Percentiles rank a stretch among this genome's conserved stretches.
Evolutionary conservation across 2,329 filamentous ascomycete genomes (phyloP).

Genomic region (Fusarium vanettenii): DNA sequence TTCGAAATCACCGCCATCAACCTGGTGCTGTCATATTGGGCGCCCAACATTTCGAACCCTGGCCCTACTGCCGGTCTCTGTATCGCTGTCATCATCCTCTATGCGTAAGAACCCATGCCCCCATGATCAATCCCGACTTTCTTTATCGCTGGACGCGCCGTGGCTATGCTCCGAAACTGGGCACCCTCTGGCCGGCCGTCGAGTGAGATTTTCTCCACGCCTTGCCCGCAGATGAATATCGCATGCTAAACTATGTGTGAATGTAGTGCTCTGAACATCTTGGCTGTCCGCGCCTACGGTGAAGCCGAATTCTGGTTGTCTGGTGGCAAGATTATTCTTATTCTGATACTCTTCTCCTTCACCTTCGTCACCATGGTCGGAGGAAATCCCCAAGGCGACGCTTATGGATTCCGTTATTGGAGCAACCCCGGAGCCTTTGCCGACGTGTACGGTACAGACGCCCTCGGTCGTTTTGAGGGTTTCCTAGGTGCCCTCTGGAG

Average conservation of each 20-base stretch:
- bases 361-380: conserved; percentile 86
- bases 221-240: conserved; percentile 7
- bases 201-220: conserved; percentile 10
- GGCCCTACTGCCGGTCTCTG: conserved; percentile 75
- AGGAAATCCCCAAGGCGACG: conserved; percentile 76
- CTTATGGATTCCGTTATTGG: conserved; percentile 79
- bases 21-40: conserved; percentile 56
- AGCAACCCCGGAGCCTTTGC: conserved; percentile 56
- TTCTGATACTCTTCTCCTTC: conserved; percentile 75
- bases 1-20: conserved; percentile 58
- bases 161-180: conserved; percentile 1
- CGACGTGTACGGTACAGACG: conserved; percentile 65
- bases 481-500: conserved; percentile 76
- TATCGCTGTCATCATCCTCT: conserved; percentile 64
- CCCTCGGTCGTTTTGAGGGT: conserved; percentile 75
- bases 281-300: conserved; percentile 74
- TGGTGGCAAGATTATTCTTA: conserved; percentile 73
- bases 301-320: conserved; percentile 79
- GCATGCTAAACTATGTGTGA: conserved; percentile 45
- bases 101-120: conserved; percentile 59
- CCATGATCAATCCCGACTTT: not conserved
- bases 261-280: conserved; percentile 67
- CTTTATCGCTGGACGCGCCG: conserved; percentile 11
- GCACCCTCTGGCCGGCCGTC: not conserved
- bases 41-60: conserved; percentile 63